Evolutionary conservation across 306 rosid genomes (phyloP), one percentile per base, ranked within the genome.

Genomic region (Canavalia ensiformis): DNA sequence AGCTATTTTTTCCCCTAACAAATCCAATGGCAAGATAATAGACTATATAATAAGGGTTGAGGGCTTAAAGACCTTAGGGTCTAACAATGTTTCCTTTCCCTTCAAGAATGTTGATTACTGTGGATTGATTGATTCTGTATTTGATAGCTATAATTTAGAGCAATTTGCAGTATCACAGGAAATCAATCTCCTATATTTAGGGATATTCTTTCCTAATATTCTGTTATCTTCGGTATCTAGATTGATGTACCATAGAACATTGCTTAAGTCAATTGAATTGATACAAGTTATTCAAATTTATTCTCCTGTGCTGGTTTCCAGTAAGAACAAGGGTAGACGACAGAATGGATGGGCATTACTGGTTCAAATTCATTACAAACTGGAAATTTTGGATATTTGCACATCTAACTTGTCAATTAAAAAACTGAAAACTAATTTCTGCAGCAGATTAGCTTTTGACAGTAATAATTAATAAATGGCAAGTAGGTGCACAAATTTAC

Each of bases 401-500:
- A 47, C 34, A 13, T 7, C 81, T 30, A 52, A 30, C 52, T 52
- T 78, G 46, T 67, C 58, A 82, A 46, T 3, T 37, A 30, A 66
- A 65, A 58, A 45, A 34, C 57, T n/a, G 75, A 47, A 63, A 41
- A 11, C n/a, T 18, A 42, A 72, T 47, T 34, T 28, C 28, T 4
- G 49, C 9, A 47, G 72, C 34, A 64, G 49, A 47, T 46, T 45
- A 76, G 67, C 12, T 72, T 54, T 51, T 44, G 75, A 67, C 12
- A 30, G 59, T 46, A 57, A 56, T 29, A 55, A 45, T 30, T 82
- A 64, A 44, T 50, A 56, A 72, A 55, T 29, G 60, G 54, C 75
- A 74, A 44, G 47, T 57, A 46, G 87, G 29, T 76, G 66, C 68
- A 82, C 41, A 63, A 49, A 25, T n/a, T 8, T 89, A 93, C 99